A percentile compares a stretch with the other conserved stretches of the same genome.
Evolutionary conservation across 768 basidiomycete genomes (phyloP).

Genomic region (Tulasnella sp.): DNA sequence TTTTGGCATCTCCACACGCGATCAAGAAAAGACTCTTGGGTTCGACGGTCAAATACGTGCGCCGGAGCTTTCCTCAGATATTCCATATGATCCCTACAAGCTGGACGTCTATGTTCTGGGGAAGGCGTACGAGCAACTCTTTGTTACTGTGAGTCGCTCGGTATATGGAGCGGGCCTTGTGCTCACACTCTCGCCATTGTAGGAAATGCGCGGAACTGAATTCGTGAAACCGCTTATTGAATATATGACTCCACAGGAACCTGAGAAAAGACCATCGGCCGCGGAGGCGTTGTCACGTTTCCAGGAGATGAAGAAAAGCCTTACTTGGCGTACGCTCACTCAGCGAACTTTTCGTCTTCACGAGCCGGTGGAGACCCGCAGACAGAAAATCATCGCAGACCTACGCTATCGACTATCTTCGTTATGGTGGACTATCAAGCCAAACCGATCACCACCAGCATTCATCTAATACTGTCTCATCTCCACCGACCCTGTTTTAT

Average conservation of each 20-base stretch:
- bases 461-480: no score
- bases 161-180: neutral
- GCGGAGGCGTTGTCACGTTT: neutral
- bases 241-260: neutral
- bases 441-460: no score
- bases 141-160: neutral
- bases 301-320: neutral
- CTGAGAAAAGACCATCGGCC: neutral
- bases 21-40: neutral
- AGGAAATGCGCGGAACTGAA: neutral
- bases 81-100: conserved; percentile 14
- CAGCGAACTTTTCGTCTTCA: no score
- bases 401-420: neutral
- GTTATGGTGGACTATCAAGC: neutral
- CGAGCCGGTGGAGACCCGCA: no score
- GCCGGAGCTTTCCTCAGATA: neutral
- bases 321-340: neutral
- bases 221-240: conserved; percentile 9
- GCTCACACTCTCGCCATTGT: neutral
- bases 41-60: conserved; percentile 1
- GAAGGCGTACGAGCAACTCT: neutral
- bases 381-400: neutral
- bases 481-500: no score
- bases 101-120: conserved; percentile 12
- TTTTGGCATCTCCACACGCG: conserved; percentile 5